Percentiles rank a stretch among this genome's conserved stretches.
Conservation (phyloP, 768 basidiomycete genomes). For the Pisolithus marmoratus region DNA sequence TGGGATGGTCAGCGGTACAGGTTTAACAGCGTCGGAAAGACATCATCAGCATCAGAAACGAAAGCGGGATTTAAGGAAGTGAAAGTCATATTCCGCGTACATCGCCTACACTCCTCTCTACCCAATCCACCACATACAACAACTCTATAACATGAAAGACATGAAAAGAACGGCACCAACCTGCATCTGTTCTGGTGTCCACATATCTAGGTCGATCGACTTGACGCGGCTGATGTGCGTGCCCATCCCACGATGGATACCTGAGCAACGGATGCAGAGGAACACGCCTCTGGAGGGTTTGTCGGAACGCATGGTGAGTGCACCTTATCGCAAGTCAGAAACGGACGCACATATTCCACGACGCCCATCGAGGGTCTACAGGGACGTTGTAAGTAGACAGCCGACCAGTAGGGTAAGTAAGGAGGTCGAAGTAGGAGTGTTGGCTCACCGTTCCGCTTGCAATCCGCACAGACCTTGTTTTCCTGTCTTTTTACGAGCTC, state of each 20-base stretch:
- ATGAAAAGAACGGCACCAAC: conserved; percentile 35
- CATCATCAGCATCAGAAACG: neutral
- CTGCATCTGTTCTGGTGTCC: conserved; percentile 98
- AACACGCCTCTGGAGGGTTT: conserved; percentile 67
- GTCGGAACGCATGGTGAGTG: neutral
- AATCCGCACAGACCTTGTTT: conserved; percentile 94
- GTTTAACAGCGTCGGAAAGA: neutral
- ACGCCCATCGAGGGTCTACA: conserved; percentile 94
- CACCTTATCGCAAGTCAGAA: neutral
- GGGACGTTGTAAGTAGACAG: neutral
- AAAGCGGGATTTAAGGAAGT: neutral
- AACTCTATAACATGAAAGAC: no score
- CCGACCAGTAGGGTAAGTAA: neutral
- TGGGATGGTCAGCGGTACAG: no score
- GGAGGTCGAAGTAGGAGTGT: neutral
- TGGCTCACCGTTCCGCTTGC: conserved; percentile 85
- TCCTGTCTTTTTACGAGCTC: conserved; percentile 86
- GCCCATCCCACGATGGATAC: conserved; percentile 96
- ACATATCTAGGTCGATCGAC: conserved; percentile 94
- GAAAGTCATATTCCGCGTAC: no score
- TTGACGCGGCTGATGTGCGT: conserved; percentile 98
- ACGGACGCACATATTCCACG: conserved; percentile 83
- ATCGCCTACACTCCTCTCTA: no score
- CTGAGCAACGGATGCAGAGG: conserved; percentile 95
- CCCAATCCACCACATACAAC: no score